These are phyloP conservation scores for Schrenkiella parvula DNA, from an alignment of 345 rosid species.

Conservation along the genomic window DNA sequence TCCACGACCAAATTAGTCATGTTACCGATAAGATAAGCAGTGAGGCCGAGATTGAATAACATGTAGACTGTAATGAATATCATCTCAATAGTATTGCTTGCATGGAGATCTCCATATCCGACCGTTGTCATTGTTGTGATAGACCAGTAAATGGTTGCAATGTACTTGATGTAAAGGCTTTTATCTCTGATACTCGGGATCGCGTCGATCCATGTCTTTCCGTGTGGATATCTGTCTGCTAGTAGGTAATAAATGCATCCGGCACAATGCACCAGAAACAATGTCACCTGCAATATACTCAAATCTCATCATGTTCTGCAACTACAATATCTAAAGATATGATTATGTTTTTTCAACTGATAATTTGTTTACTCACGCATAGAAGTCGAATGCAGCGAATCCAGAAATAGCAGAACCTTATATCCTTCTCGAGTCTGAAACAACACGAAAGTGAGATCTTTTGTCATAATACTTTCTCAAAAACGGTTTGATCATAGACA, in stretches of 20 bases:
- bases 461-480: neutral
- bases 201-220: slow-evolving; percentile 70
- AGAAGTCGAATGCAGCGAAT: slow-evolving; percentile 69
- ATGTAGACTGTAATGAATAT: slow-evolving; percentile 69
- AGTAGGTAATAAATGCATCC: slow-evolving; percentile 79
- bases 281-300: slow-evolving; percentile 54
- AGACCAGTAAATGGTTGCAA: slow-evolving; percentile 88
- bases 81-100: slow-evolving; percentile 81
- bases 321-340: neutral
- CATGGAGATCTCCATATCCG: slow-evolving; percentile 95
- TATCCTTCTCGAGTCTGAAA: slow-evolving; percentile 87
- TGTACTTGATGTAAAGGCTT: slow-evolving; percentile 64
- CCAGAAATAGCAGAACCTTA: slow-evolving; percentile 80
- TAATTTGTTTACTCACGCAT: slow-evolving; percentile 40
- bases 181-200: slow-evolving; percentile 73
- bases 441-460: neutral
- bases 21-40: slow-evolving; percentile 88
- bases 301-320: slow-evolving; percentile 4
- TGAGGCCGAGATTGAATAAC: slow-evolving; percentile 92
- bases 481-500: neutral
- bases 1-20: slow-evolving; percentile 95
- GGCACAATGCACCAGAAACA: slow-evolving; percentile 76
- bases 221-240: slow-evolving; percentile 81
- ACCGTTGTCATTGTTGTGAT: slow-evolving; percentile 96
- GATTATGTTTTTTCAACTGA: neutral